Evolutionary conservation across 2,329 filamentous ascomycete species (phyloP).

Genomic region (Fusarium sp.): DNA sequence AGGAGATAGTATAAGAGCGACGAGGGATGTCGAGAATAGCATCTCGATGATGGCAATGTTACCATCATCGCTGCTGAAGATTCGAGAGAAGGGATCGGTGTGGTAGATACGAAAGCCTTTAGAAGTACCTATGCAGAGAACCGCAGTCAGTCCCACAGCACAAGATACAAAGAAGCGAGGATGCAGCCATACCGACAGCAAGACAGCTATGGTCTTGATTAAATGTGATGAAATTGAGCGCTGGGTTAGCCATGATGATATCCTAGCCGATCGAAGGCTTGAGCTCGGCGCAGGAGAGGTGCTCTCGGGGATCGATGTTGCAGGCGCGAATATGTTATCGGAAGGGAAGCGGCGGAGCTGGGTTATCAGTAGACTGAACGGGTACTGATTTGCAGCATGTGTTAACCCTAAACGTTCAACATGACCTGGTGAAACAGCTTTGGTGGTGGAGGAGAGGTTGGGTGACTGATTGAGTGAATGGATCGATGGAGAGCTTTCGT

Average conservation of each 20-base stretch:
- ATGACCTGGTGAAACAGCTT: conserved; percentile 23
- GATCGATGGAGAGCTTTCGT: neutral
- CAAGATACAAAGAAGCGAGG: conserved; percentile 7
- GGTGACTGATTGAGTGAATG: conserved; percentile 20
- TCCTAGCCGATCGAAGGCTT: neutral
- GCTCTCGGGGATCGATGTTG: neutral
- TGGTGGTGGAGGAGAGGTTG: conserved; percentile 42
- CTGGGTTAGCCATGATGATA: conserved; percentile 70
- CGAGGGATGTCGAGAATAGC: conserved; percentile 97
- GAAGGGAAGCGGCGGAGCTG: conserved; percentile 5
- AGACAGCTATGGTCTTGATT: conserved; percentile 99
- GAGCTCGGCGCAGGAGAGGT: neutral
- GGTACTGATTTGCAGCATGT: conserved; percentile 1
- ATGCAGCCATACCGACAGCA: conserved; percentile 78
- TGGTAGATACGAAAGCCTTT: conserved; percentile 97
- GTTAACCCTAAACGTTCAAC: conserved; percentile 19
- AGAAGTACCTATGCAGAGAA: conserved; percentile 74
- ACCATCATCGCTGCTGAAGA: conserved; percentile 92
- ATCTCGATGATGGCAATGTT: conserved; percentile 98
- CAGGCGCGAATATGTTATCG: neutral
- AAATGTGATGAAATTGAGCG: conserved; percentile 98
- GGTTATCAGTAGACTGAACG: neutral
- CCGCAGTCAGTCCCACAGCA: conserved; percentile 14
- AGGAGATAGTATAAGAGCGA: conserved; percentile 91
- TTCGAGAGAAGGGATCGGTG: conserved; percentile 94